Evolutionary conservation across 192 early-diverging fungal species (phyloP).

Genomic region (Backusella sp.): DNA sequence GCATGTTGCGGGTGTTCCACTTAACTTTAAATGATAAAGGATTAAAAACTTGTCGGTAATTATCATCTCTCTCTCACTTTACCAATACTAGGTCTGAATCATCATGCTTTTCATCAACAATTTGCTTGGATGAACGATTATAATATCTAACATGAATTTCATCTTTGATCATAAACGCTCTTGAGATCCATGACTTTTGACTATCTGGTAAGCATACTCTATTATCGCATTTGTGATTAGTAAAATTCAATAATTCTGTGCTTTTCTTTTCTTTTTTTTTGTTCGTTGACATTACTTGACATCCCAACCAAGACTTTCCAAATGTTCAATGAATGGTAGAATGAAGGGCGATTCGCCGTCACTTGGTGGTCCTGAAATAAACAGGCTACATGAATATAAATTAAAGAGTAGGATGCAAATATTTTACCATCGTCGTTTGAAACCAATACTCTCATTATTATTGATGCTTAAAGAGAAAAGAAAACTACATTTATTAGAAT

Average conservation of each 20-base stretch:
- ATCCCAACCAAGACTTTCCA: conserved; percentile 31
- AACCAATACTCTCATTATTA: conserved; percentile 18
- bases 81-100: conserved; percentile 35
- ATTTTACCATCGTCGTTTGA: conserved; percentile 30
- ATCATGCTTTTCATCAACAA: conserved; percentile 12
- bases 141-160: conserved; percentile 37
- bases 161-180: conserved; percentile 42
- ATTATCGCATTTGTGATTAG: not conserved
- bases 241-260: not conserved
- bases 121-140: conserved; percentile 15
- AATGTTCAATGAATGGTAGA: conserved; percentile 24
- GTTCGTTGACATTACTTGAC: conserved; percentile 23
- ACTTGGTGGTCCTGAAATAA: conserved; percentile 18
- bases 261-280: not conserved
- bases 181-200: conserved; percentile 49
- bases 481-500: not conserved
- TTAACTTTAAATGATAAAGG: conserved; percentile 10
- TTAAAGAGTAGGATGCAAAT: not conserved
- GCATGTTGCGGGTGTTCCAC: conserved; percentile 43
- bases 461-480: not conserved
- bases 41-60: too few relatives aligned
- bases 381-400: not conserved
- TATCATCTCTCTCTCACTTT: not conserved
- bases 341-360: conserved; percentile 34
- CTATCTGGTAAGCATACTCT: conserved; percentile 41